These are phyloP conservation scores for Thuidium tamariscinum DNA, from an alignment of 225 moss, liverwort and hornwort species.

Conservation along the genomic window DNA sequence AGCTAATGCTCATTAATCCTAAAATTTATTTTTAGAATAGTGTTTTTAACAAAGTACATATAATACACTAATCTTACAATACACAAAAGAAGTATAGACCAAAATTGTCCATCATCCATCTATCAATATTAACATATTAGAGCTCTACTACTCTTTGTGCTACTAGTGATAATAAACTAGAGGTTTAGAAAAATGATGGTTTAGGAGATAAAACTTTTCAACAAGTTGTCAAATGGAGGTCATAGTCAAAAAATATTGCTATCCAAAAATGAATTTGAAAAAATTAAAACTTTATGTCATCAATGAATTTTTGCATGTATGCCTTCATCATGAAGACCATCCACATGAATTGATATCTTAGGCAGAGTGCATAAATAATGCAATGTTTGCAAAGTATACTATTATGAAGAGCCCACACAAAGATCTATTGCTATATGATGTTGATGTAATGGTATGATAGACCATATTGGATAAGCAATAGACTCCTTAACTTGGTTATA, in stretches of 20 bases:
- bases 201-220: background rate
- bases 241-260: accelerated
- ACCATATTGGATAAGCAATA: accelerated
- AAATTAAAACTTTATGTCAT: background rate
- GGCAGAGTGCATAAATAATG: background rate
- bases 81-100: background rate
- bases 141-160: accelerated
- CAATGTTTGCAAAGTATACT: background rate
- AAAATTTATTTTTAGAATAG: background rate
- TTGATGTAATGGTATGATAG: accelerated
- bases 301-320: background rate
- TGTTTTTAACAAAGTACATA: background rate
- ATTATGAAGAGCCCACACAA: background rate
- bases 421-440: background rate
- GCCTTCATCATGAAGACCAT: background rate
- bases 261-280: accelerated
- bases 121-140: background rate
- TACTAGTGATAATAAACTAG: background rate
- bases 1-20: background rate
- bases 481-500: background rate
- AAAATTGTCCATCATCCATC: background rate
- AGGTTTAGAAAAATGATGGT: background rate
- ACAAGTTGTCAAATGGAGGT: background rate
- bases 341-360: background rate
- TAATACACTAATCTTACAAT: background rate